Evolutionary conservation across 2,329 filamentous ascomycete genomes (phyloP).

Genomic region (Fusarium sp.): DNA sequence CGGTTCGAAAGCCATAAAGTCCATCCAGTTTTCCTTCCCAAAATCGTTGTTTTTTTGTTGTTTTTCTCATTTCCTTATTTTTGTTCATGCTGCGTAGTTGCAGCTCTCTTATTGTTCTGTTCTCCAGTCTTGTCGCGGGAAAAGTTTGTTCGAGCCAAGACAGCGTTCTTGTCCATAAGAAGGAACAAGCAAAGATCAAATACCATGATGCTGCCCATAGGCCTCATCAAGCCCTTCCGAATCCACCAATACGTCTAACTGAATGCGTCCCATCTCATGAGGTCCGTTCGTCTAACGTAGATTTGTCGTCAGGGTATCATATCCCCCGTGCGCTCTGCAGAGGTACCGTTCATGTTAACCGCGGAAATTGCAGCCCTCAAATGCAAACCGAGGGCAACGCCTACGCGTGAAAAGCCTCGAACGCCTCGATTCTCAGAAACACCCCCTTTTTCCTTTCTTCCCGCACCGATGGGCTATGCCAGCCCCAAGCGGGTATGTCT

Average conservation of each 20-base stretch:
- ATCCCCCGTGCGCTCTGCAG: slow-evolving; percentile 42
- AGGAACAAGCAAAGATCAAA: slow-evolving; percentile 22
- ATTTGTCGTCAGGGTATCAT: slow-evolving; percentile 54
- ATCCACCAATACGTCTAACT: slow-evolving; percentile 43
- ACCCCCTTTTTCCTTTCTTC: slow-evolving; percentile 30
- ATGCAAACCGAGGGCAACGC: slow-evolving; percentile 43
- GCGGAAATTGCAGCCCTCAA: slow-evolving; percentile 46
- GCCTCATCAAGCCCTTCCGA: slow-evolving; percentile 23
- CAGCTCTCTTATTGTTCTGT: slow-evolving; percentile 25
- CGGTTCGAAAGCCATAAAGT: slow-evolving; percentile 42
- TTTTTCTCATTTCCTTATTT: slow-evolving; percentile 43
- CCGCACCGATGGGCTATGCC: slow-evolving; percentile 38
- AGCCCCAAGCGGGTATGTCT: slow-evolving; percentile 43
- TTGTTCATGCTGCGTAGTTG: slow-evolving; percentile 28
- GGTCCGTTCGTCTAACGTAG: slow-evolving; percentile 50
- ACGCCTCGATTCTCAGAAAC: slow-evolving; percentile 42
- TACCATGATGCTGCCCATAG: slow-evolving; percentile 27
- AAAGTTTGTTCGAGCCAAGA: slow-evolving; percentile 23
- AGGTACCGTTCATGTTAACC: slow-evolving; percentile 42
- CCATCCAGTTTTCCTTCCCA: slow-evolving; percentile 44
- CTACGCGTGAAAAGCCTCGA: slow-evolving; percentile 44
- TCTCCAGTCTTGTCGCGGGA: slow-evolving; percentile 30
- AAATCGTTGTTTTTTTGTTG: slow-evolving; percentile 37
- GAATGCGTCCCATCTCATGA: slow-evolving; percentile 44
- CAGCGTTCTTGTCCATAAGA: slow-evolving; percentile 19